Evolutionary conservation across 2,329 filamentous ascomycete species (phyloP).

Genomic region (Truncatella angustata): DNA sequence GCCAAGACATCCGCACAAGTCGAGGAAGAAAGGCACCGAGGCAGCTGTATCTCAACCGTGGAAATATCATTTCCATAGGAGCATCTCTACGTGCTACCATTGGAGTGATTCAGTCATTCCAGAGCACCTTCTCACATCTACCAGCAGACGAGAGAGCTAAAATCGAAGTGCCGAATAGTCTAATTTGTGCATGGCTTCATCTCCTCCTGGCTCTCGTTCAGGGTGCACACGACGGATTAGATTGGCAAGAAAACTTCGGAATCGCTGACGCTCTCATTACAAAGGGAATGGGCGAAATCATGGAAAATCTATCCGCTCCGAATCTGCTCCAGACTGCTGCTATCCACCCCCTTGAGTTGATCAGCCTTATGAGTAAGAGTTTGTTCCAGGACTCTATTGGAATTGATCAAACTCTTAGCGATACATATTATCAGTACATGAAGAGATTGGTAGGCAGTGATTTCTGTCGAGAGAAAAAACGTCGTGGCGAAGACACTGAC

Average conservation of each 20-base stretch:
- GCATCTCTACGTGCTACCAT: constrained; percentile 13
- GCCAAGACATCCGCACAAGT: background rate
- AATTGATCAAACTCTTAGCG: constrained; percentile 35
- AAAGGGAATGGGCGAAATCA: constrained; percentile 34
- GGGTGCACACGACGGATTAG: constrained; percentile 16
- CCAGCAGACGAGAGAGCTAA: constrained; percentile 24
- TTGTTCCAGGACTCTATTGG: constrained; percentile 38
- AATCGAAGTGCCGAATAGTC: constrained; percentile 32
- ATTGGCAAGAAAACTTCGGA: constrained; percentile 28
- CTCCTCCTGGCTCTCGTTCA: constrained; percentile 36
- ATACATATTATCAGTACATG: constrained; percentile 42
- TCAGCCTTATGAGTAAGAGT: constrained; percentile 37
- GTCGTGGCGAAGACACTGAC: background rate
- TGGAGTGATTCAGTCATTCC: constrained; percentile 16
- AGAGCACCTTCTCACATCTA: constrained; percentile 17
- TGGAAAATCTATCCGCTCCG: constrained; percentile 29
- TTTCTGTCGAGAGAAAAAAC: too few species aligned
- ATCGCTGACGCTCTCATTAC: constrained; percentile 29
- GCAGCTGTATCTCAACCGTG: background rate
- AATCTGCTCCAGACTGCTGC: constrained; percentile 34
- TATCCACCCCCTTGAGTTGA: constrained; percentile 40
- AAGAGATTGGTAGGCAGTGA: constrained; percentile 34
- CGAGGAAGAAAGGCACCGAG: background rate
- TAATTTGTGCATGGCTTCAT: constrained; percentile 41
- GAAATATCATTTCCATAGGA: background rate